A percentile compares a stretch with the other conserved stretches of the same genome.
phyloP scores from a whole-genome alignment of 129 eudicot genomes.

The Flaveria trinervia region DNA sequence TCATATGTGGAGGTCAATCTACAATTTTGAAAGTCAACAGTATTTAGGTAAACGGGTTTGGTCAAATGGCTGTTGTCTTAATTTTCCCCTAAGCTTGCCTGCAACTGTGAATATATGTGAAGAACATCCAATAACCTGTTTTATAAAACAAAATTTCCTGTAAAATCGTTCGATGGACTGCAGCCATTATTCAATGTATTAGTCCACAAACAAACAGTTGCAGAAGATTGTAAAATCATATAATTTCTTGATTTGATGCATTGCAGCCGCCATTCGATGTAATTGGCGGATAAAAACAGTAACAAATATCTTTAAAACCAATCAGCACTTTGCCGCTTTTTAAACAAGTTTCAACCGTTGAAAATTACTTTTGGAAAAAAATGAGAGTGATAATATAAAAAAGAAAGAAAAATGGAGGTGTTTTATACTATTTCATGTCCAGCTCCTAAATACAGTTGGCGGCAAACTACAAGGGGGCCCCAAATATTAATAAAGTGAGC shows the following conservation, averaged over 20 bases:
- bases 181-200: background rate
- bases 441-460: constrained; percentile 31
- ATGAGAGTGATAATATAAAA: constrained; percentile 32
- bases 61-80: background rate
- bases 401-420: constrained; percentile 6
- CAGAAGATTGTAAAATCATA: background rate
- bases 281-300: constrained; percentile 19
- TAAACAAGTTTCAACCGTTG: constrained; percentile 32
- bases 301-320: constrained; percentile 22
- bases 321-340: constrained; percentile 27
- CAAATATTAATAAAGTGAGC: constrained; percentile 22
- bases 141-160: background rate
- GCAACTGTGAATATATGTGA: constrained; percentile 6
- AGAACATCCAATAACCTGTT: constrained; percentile 15
- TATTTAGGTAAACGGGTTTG: background rate
- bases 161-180: background rate
- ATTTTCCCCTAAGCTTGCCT: background rate
- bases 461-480: constrained; percentile 25
- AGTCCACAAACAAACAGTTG: constrained; percentile 16
- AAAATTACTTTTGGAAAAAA: constrained; percentile 27
- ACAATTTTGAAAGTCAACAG: background rate
- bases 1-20: background rate
- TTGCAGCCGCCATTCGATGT: constrained; percentile 31
- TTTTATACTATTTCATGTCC: constrained; percentile 12
- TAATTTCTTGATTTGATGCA: constrained; percentile 2